A percentile compares a stretch with the other conserved stretches of the same genome.
phyloP scores from a whole-genome alignment of 2,329 filamentous ascomycete genomes.

The Bipolaris victoriae region DNA sequence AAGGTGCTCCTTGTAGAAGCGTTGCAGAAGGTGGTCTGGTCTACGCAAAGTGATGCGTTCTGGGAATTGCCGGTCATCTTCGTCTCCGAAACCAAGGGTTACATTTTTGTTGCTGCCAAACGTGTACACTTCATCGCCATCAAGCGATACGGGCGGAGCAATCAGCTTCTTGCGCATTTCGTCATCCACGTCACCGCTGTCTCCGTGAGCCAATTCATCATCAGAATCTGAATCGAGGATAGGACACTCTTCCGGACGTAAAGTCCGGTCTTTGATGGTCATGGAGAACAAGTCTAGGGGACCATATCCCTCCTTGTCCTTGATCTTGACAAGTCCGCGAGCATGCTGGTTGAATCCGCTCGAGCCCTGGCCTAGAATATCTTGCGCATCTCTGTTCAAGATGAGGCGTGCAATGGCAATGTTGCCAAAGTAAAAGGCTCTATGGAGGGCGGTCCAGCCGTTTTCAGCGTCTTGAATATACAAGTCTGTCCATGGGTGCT shows the following conservation, averaged over 20 bases:
- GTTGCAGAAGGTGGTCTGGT: constrained; percentile 75
- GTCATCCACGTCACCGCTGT: constrained; percentile 52
- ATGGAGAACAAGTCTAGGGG: constrained; percentile 92
- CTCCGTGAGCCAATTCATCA: constrained; percentile 53
- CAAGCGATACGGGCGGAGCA: constrained; percentile 48
- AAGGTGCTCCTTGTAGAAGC: constrained; percentile 74
- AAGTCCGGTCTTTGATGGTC: constrained; percentile 79
- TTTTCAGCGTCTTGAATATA: constrained; percentile 88
- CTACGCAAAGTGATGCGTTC: constrained; percentile 80
- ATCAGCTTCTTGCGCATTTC: constrained; percentile 35
- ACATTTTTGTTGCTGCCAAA: constrained; percentile 98
- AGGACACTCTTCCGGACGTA: constrained; percentile 53
- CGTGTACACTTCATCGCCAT: constrained; percentile 85
- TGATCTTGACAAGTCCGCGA: constrained; percentile 86
- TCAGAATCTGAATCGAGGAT: constrained; percentile 58
- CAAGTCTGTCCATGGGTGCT: constrained; percentile 82
- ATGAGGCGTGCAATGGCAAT: constrained; percentile 83
- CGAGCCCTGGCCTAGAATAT: constrained; percentile 67
- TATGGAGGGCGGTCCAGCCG: constrained; percentile 93
- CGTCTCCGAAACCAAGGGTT: constrained; percentile 90
- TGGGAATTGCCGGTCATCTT: constrained; percentile 91
- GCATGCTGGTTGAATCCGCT: constrained; percentile 66
- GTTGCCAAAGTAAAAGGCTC: constrained; percentile 89
- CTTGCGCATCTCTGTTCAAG: constrained; percentile 75
- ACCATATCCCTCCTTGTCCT: constrained; percentile 92